These are phyloP conservation scores for Colletotrichum incanum DNA, from an alignment of 2,329 filamentous ascomycete genomes.

Conservation along the genomic window DNA sequence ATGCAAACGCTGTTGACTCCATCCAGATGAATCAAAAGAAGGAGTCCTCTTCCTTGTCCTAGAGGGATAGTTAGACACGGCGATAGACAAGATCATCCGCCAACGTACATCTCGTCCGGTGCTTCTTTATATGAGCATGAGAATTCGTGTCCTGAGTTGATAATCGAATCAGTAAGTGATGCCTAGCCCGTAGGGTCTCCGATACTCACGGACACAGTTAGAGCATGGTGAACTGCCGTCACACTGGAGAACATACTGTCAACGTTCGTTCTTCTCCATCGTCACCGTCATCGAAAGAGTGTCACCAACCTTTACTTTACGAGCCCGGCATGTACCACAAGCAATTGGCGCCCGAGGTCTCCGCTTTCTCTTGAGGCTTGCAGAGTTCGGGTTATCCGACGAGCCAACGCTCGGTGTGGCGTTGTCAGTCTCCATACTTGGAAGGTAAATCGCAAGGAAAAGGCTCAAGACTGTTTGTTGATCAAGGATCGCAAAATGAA, in stretches of 20 bases:
- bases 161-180: not conserved
- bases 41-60: conserved; percentile 5
- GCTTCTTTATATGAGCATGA: conserved; percentile 36
- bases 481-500: not conserved
- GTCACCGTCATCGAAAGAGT: not conserved
- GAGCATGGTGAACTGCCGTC: conserved; percentile 40
- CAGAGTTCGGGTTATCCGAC: conserved; percentile 29
- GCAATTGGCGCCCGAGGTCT: conserved; percentile 36
- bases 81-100: not conserved
- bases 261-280: not conserved
- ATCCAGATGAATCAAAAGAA: conserved; percentile 7
- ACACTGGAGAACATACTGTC: conserved; percentile 25
- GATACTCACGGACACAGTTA: conserved; percentile 39
- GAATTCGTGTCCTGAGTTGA: conserved; percentile 30
- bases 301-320: conserved; percentile 41
- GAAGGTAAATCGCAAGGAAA: not conserved
- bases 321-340: conserved; percentile 40
- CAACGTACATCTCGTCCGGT: conserved; percentile 22
- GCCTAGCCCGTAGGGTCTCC: not conserved
- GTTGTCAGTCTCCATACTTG: conserved; percentile 25
- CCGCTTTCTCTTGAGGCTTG: conserved; percentile 37
- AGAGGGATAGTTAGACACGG: not conserved
- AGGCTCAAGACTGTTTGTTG: not conserved
- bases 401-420: not conserved
- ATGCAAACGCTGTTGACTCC: conserved; percentile 23